Percentiles rank a stretch among this genome's conserved stretches.
Conservation (phyloP, 164 flowering plant genomes). For the Piper longum region DNA sequence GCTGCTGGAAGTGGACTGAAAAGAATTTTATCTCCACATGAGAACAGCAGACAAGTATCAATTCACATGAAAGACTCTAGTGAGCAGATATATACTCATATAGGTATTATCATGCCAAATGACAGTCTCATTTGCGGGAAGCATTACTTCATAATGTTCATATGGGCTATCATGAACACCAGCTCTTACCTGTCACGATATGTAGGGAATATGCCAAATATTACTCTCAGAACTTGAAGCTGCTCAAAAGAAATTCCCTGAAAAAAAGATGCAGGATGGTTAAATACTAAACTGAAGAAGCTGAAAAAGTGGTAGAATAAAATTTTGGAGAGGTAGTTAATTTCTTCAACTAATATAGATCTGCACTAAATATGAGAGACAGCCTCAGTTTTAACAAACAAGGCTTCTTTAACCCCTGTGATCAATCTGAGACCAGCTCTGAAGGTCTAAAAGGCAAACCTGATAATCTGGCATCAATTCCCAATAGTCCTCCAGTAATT, state of each 20-base stretch:
- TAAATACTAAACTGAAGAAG: too few species aligned
- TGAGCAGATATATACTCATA: too few species aligned
- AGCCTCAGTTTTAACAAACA: too few species aligned
- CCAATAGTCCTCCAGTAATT: conserved; percentile 82
- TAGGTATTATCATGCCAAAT: too few species aligned
- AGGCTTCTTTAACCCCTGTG: too few species aligned
- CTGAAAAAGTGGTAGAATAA: too few species aligned
- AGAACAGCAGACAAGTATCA: conserved; percentile 13
- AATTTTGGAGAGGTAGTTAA: too few species aligned
- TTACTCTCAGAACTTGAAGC: conserved; percentile 61
- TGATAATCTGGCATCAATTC: conserved; percentile 85
- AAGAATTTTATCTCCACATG: conserved; percentile 12
- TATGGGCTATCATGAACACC: not conserved
- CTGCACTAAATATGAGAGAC: too few species aligned
- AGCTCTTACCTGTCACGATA: conserved; percentile 63
- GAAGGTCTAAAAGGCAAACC: conserved; percentile 21
- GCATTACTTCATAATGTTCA: not conserved
- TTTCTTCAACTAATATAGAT: too few species aligned
- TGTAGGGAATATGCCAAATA: conserved; percentile 86
- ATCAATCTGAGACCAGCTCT: too few species aligned
- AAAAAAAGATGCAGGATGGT: not conserved
- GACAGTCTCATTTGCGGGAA: too few species aligned
- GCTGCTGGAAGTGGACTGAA: conserved; percentile 86
- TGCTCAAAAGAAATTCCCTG: conserved; percentile 70
- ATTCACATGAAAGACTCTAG: conserved; percentile 2